phyloP scores from a whole-genome alignment of 192 early-diverging fungal species.

The Backusella sp. region DNA sequence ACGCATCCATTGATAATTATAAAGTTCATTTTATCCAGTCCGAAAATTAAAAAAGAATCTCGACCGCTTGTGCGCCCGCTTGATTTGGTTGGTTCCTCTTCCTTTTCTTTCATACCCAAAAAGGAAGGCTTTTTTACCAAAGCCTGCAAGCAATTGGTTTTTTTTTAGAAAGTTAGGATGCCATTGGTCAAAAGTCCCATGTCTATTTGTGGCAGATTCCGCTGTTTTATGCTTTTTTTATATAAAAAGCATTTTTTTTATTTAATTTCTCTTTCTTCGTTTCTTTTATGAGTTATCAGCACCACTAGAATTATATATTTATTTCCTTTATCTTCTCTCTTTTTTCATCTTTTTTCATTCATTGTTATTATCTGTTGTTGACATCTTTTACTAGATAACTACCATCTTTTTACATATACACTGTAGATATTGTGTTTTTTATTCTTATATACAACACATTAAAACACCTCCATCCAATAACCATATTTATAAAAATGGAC shows the following conservation, averaged over 20 bases:
- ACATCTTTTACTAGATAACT: neutral
- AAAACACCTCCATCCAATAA: too few species aligned
- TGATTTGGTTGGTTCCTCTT: conserved; percentile 6
- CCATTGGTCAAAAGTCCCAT: neutral
- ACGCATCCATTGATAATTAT: neutral
- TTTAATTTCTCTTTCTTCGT: conserved; percentile 2
- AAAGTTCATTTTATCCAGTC: neutral
- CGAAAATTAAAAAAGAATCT: neutral
- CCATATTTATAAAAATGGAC: conserved; percentile 11
- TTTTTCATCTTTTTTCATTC: neutral
- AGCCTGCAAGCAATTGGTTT: neutral
- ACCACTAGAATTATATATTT: neutral
- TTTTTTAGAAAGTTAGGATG: neutral
- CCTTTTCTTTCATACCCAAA: neutral
- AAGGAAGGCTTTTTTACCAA: neutral
- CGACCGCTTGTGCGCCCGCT: neutral
- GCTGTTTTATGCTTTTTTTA: conserved; percentile 4
- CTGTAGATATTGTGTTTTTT: neutral
- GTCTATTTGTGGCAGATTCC: conserved; percentile 1
- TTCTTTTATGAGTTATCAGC: neutral
- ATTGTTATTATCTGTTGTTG: neutral
- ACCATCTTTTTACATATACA: neutral
- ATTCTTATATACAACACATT: neutral
- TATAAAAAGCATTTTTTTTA: conserved; percentile 5
- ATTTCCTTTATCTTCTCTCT: neutral